Percentiles rank a stretch among this genome's conserved stretches.
Conservation (phyloP, 768 basidiomycete genomes). For the Boletus rufocinnamomeus region DNA sequence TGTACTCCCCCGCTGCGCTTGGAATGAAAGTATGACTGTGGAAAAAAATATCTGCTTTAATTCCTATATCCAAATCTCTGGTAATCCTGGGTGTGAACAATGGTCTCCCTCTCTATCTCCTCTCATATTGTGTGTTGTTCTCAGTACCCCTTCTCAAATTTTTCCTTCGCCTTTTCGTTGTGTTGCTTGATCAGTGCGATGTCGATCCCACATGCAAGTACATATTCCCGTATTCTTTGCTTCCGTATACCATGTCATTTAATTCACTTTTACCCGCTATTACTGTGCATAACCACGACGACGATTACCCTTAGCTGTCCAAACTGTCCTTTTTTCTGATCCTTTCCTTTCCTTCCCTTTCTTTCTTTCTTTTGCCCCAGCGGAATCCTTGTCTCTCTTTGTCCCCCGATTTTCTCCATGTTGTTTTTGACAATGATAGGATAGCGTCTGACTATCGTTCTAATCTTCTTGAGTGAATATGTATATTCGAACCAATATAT, state of each 20-base stretch:
- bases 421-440: constrained; percentile 16
- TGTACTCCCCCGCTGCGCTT: constrained; percentile 48
- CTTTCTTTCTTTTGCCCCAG: not conserved
- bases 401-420: not conserved
- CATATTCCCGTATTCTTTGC: constrained; percentile 13
- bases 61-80: constrained; percentile 29
- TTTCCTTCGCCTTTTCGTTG: not conserved
- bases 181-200: constrained; percentile 11
- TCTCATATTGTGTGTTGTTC: constrained; percentile 10
- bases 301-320: constrained; percentile 5
- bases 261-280: constrained; percentile 19
- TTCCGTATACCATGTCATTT: constrained; percentile 28
- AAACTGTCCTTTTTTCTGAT: not conserved
- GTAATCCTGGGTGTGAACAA: constrained; percentile 30
- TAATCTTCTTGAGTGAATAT: constrained; percentile 19
- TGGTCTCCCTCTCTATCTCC: constrained; percentile 16
- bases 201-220: constrained; percentile 13
- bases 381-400: not conserved
- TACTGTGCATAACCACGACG: constrained; percentile 27
- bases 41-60: constrained; percentile 16
- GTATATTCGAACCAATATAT: constrained; percentile 5
- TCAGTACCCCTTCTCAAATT: not conserved
- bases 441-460: constrained; percentile 14
- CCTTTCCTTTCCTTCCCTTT: not conserved
- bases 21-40: constrained; percentile 47